Percentiles rank a stretch among this genome's conserved stretches.
These are phyloP conservation scores for Neopestalotiopsis sp. DNA, from an alignment of 2,329 filamentous ascomycete genomes.

Conservation along the genomic window DNA sequence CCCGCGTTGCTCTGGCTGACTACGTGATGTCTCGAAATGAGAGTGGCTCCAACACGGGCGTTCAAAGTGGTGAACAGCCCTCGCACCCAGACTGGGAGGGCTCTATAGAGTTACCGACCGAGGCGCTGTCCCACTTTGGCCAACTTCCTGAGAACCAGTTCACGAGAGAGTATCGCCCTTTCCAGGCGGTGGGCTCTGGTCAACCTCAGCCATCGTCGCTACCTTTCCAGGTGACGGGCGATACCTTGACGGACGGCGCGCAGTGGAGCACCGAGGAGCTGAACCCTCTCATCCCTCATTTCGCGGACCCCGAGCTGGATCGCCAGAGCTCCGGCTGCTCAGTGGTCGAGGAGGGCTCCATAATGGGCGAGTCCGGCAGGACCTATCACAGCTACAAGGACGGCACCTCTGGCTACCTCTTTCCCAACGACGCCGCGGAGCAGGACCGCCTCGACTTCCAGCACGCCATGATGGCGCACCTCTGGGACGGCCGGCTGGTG, in stretches of 20 bases:
- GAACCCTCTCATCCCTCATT: slow-evolving; percentile 10
- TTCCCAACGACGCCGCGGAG: slow-evolving; percentile 14
- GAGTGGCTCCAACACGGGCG: background rate
- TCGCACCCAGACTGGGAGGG: background rate
- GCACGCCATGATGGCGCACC: slow-evolving; percentile 14
- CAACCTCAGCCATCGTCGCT: background rate
- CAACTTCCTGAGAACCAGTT: slow-evolving; percentile 10
- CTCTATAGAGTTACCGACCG: background rate
- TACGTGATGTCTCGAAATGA: background rate
- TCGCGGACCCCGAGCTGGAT: slow-evolving; percentile 8
- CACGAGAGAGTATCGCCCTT: background rate
- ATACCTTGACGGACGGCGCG: background rate
- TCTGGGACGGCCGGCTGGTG: slow-evolving; percentile 11
- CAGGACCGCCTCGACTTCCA: slow-evolving; percentile 18
- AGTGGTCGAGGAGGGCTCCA: background rate
- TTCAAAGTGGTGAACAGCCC: background rate
- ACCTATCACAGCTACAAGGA: slow-evolving; percentile 17
- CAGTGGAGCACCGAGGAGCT: slow-evolving; percentile 12
- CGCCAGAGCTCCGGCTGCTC: slow-evolving; percentile 2
- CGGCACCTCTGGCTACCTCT: background rate
- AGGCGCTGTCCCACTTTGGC: slow-evolving; percentile 7
- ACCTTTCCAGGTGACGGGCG: background rate
- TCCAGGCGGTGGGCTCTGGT: background rate
- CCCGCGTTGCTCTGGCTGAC: background rate
- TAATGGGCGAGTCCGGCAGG: slow-evolving; percentile 12